Percentiles rank a stretch among this genome's conserved stretches.
Evolutionary conservation across 2,329 filamentous ascomycete genomes (phyloP).

Genomic region (Aureobasidium sp.): DNA sequence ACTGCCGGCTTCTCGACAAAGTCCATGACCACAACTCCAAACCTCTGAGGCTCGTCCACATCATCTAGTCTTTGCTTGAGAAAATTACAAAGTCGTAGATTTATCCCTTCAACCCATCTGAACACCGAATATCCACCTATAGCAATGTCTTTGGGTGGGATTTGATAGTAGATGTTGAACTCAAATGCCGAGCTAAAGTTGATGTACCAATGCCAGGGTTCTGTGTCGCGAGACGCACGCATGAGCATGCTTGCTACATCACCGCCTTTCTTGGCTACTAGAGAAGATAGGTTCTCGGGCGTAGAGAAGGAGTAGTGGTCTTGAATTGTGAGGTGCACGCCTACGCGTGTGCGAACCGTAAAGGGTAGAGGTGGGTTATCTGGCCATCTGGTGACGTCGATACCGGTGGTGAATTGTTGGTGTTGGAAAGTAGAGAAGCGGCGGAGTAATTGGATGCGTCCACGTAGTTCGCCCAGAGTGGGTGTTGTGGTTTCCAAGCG

Average conservation of each 20-base stretch:
- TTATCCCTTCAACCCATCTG: conserved; percentile 41
- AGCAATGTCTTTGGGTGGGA: conserved; percentile 34
- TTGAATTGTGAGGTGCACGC: conserved; percentile 37
- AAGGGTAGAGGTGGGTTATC: conserved; percentile 31
- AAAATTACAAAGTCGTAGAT: conserved; percentile 32
- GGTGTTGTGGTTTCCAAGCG: conserved; percentile 30
- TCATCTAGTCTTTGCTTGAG: conserved; percentile 23
- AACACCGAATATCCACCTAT: conserved; percentile 39
- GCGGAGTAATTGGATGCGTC: conserved; percentile 32
- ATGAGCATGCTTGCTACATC: conserved; percentile 35
- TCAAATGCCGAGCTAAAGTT: conserved; percentile 43
- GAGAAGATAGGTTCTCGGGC: conserved; percentile 32
- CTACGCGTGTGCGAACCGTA: conserved; percentile 33
- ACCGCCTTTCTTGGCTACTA: conserved; percentile 36
- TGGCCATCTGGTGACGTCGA: conserved; percentile 30
- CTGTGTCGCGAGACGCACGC: conserved; percentile 26
- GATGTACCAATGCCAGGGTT: conserved; percentile 33
- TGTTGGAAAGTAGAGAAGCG: conserved; percentile 23
- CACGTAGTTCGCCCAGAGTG: conserved; percentile 27
- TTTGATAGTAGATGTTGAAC: conserved; percentile 32
- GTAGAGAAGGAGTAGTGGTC: conserved; percentile 42
- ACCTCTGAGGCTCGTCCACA: conserved; percentile 20
- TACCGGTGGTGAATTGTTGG: conserved; percentile 24
- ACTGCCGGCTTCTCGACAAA: conserved; percentile 33
- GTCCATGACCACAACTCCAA: conserved; percentile 32